Base-by-base conservation (phyloP, 1,139 yeast species). In the Suhomyces yuchorum region DNA sequence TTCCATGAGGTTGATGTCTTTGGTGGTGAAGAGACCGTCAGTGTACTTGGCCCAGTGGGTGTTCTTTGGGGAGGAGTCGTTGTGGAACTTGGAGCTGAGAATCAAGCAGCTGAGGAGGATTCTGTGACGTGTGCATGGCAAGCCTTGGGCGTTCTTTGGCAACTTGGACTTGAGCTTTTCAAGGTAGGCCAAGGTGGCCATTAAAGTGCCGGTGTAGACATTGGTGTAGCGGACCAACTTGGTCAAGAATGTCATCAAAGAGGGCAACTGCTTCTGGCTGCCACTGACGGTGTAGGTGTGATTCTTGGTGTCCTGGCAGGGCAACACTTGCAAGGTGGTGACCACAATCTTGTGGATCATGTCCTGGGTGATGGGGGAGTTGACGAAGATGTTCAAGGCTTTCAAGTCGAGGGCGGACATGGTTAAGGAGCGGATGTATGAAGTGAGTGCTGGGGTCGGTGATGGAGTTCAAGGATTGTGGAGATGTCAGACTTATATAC, bases 1-100 rank as follows among this genome's bases (percentile, higher is more conserved):
- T 67, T 87, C 95, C 91, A 87, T 87, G 51, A 86, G 71, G 65
- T 86, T 86, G 56, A 87, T 82, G 63, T 87, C 95, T 54, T 82
- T 82, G 47, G 77, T 69, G 44, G 75, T 71, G 66, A 87, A 86
- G 39, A 86, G 71, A 1, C 88, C 90, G 57, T 86, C 91, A 17
- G 92, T 84, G 66, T 85, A 84, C 55, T 76, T 78, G 35, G 89
- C 84, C 95, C 95, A 87, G 66, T 86, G 91, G 56, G 74, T 72
- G 66, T 86, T 87, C 60, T 85, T 82, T 51, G 92, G 91, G 18
- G 88, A 82, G 11, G 87, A 81, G 61, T 87, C 95, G 66, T 86
- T 86, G 70, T 84, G 87, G 66, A 75, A 83, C 65, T 87, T 87
- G 42, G 90, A 81, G 19, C 89, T 80, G 52, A 87, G 74, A 48